Evolutionary conservation across 495 filamentous ascomycete species (phyloP).

Genomic region (Penicillium soppii): DNA sequence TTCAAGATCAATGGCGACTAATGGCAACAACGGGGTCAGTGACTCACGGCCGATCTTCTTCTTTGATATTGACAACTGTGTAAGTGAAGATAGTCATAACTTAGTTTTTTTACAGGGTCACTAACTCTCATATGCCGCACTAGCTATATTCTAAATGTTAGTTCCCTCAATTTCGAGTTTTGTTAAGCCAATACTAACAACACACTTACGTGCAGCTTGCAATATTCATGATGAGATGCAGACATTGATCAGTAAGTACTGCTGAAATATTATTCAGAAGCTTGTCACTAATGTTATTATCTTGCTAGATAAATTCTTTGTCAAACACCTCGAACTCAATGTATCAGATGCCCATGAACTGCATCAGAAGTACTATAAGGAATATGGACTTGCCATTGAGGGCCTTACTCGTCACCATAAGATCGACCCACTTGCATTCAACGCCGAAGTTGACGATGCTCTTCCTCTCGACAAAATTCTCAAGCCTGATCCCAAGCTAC

Average conservation of each 20-base stretch:
- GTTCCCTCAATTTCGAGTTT: constrained; percentile 3
- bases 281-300: not conserved
- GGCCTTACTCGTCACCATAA: constrained; percentile 91
- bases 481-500: constrained; percentile 69
- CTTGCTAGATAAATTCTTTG: constrained; percentile 70
- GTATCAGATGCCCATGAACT: constrained; percentile 74
- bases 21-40: constrained; percentile 16
- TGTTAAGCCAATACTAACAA: constrained; percentile 8
- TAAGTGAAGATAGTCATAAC: constrained; percentile 38
- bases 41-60: constrained; percentile 67
- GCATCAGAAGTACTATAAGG: constrained; percentile 88
- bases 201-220: constrained; percentile 41
- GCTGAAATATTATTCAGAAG: not conserved
- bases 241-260: constrained; percentile 55
- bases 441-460: constrained; percentile 90
- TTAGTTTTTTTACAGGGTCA: constrained; percentile 6
- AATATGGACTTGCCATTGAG: constrained; percentile 96
- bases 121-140: constrained; percentile 3
- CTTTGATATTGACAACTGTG: constrained; percentile 98
- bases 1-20: constrained; percentile 25
- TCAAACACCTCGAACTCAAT: constrained; percentile 70
- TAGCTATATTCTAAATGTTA: constrained; percentile 57
- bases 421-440: constrained; percentile 95
- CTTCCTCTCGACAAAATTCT: constrained; percentile 84
- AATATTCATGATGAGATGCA: constrained; percentile 76